phyloP scores from a whole-genome alignment of 345 rosid species.

The Cardamine resedifolia region DNA sequence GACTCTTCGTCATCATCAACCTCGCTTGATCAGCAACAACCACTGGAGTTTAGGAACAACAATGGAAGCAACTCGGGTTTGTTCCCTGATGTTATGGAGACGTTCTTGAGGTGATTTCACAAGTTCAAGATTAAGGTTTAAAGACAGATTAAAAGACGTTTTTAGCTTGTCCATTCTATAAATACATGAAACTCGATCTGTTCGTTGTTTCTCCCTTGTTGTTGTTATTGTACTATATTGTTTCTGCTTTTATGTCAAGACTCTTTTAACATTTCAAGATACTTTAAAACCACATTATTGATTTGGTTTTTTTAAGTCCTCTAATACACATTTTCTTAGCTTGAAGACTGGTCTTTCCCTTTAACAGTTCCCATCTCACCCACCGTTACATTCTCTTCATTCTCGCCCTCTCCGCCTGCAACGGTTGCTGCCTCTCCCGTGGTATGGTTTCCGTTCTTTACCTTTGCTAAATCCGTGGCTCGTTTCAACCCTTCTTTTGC shows the following conservation, averaged over 20 bases:
- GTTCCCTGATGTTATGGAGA: constrained; percentile 74
- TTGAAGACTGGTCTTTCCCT: constrained; percentile 5
- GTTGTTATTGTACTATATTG: constrained; percentile 34
- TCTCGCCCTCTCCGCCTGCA: background rate
- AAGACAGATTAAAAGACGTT: background rate
- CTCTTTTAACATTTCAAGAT: constrained; percentile 23
- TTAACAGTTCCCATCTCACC: constrained; percentile 8
- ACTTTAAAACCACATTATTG: background rate
- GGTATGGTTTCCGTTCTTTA: background rate
- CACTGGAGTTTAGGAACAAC: constrained; percentile 56
- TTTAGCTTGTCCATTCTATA: constrained; percentile 1
- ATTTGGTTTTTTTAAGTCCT: background rate
- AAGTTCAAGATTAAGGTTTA: constrained; percentile 1
- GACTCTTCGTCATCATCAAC: constrained; percentile 68
- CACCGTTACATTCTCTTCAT: background rate
- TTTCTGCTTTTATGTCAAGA: constrained; percentile 14
- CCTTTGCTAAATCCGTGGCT: constrained; percentile 8
- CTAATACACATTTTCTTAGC: constrained; percentile 6
- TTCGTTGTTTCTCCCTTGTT: constrained; percentile 12
- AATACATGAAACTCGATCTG: constrained; percentile 7
- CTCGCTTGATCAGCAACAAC: constrained; percentile 48
- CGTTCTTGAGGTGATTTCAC: constrained; percentile 66
- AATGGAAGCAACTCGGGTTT: constrained; percentile 50
- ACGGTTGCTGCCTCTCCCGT: background rate
- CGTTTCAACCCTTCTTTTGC: constrained; percentile 26